Evolutionary conservation across 371 early-diverging fungal genomes (phyloP).

Genomic region (Haplosporangium sp.): DNA sequence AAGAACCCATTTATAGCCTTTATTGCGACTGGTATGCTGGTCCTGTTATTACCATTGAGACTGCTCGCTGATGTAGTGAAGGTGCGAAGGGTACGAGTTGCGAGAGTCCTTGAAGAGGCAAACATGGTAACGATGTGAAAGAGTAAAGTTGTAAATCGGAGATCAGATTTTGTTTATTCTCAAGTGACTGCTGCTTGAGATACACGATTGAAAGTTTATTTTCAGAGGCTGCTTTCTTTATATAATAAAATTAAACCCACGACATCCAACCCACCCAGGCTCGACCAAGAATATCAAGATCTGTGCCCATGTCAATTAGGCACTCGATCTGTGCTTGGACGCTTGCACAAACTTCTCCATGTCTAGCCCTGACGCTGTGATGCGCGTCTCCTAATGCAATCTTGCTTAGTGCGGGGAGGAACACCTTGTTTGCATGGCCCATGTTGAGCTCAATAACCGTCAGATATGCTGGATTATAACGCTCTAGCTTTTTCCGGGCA

Average conservation of each 20-base stretch:
- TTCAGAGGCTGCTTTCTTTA: not conserved
- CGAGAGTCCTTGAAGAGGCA: constrained; percentile 37
- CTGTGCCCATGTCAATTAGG: constrained; percentile 80
- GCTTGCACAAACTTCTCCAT: constrained; percentile 59
- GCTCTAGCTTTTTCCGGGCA: constrained; percentile 74
- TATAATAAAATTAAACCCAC: constrained; percentile 53
- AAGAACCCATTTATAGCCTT: not conserved
- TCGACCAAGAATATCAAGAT: constrained; percentile 73
- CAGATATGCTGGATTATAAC: constrained; percentile 72
- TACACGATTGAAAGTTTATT: too few species aligned
- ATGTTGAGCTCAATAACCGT: constrained; percentile 60
- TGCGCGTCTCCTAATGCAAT: constrained; percentile 63
- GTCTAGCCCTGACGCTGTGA: constrained; percentile 58
- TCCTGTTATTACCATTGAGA: constrained; percentile 32
- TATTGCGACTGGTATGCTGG: not conserved
- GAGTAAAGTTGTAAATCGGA: constrained; percentile 2
- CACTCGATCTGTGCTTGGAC: constrained; percentile 77
- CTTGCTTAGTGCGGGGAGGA: constrained; percentile 54
- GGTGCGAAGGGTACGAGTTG: constrained; percentile 27
- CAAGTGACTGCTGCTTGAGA: not conserved
- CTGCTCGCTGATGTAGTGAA: constrained; percentile 36
- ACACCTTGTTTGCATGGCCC: constrained; percentile 68
- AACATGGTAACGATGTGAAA: constrained; percentile 26
- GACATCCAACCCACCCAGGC: constrained; percentile 81
- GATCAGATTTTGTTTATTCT: constrained; percentile 8